These are phyloP conservation scores for Colletotrichum sp. DNA, from an alignment of 2,329 filamentous ascomycete genomes.

Conservation along the genomic window DNA sequence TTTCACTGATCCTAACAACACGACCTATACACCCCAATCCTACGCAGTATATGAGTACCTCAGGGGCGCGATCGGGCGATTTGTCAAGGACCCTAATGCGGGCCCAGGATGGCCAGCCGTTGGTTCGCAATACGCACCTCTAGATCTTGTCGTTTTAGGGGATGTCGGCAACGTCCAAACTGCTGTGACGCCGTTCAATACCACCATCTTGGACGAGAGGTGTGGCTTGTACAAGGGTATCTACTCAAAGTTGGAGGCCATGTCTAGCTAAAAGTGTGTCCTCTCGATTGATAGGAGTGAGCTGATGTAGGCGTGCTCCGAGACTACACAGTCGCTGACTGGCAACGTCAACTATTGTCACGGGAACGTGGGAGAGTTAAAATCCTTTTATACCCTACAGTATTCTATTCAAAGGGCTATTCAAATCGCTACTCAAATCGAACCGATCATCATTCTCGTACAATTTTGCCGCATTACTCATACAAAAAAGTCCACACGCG, in stretches of 20 bases:
- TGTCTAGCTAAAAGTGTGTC: background rate
- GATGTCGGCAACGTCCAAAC: slow-evolving; percentile 9
- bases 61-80: slow-evolving; percentile 26
- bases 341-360: background rate
- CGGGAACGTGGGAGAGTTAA: background rate
- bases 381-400: background rate
- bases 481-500: background rate
- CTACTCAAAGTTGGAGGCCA: slow-evolving; percentile 20
- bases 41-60: slow-evolving; percentile 28
- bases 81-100: slow-evolving; percentile 25
- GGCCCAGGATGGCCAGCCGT: slow-evolving; percentile 30
- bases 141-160: slow-evolving; percentile 26
- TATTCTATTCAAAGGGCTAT: background rate
- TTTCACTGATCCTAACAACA: slow-evolving; percentile 23
- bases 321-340: background rate
- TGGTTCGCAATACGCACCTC: slow-evolving; percentile 23
- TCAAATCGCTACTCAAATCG: background rate
- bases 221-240: slow-evolving; percentile 24
- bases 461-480: background rate
- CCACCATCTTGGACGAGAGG: slow-evolving; percentile 21
- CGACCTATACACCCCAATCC: slow-evolving; percentile 22
- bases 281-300: background rate
- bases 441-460: background rate
- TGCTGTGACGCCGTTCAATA: slow-evolving; percentile 22
- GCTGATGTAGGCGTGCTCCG: background rate